Percentiles rank a stretch among this genome's conserved stretches.
Conservation (phyloP, 257 asterid species). For the Thymus quinquecostatus region DNA sequence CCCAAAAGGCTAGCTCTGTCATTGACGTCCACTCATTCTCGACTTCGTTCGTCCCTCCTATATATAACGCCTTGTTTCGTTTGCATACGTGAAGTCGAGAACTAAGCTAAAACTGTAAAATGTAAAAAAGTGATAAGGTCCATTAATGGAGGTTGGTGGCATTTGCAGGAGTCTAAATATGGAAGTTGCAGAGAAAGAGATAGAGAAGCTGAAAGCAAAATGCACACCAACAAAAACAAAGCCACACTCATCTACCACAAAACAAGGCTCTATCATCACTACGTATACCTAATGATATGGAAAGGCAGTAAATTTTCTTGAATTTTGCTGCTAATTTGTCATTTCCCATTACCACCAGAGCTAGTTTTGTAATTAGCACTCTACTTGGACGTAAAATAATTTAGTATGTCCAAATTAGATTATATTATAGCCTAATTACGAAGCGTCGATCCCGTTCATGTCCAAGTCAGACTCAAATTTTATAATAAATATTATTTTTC, state of each 20-base stretch:
- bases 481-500: too few relatives aligned
- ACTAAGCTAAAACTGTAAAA: too few relatives aligned
- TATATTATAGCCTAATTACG: too few relatives aligned
- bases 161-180: slow-evolving; percentile 28
- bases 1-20: too few relatives aligned
- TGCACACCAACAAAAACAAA: slow-evolving; percentile 35
- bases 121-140: neutral
- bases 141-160: neutral
- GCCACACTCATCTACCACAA: slow-evolving; percentile 19
- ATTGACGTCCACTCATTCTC: too few relatives aligned
- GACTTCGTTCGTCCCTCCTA: too few relatives aligned
- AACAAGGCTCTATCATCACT: neutral
- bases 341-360: neutral
- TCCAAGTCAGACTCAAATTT: too few relatives aligned
- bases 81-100: neutral
- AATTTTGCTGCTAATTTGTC: neutral
- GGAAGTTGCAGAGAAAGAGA: slow-evolving; percentile 36
- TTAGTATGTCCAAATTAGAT: too few relatives aligned
- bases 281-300: neutral
- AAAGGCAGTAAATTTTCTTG: neutral
- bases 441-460: too few relatives aligned
- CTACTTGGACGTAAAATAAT: too few relatives aligned
- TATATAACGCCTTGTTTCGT: too few relatives aligned
- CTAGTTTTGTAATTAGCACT: neutral
- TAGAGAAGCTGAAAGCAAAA: slow-evolving; percentile 26